A percentile compares a stretch with the other conserved stretches of the same genome.
phyloP scores from a whole-genome alignment of 306 rosid species.

The Fagus sylvatica region DNA sequence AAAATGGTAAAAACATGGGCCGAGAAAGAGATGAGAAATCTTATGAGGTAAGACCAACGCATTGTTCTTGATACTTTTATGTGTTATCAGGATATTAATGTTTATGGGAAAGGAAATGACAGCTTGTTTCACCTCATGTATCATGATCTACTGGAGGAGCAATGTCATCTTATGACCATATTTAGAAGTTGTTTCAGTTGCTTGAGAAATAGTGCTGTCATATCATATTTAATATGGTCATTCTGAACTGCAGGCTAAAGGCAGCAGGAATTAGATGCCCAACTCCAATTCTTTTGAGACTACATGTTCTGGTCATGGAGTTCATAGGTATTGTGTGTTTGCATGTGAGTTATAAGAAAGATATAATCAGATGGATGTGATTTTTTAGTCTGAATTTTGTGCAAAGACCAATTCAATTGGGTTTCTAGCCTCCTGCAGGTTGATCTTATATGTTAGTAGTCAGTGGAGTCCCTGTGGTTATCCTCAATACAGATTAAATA shows the following conservation, averaged over 20 bases:
- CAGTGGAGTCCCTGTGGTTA: constrained; percentile 1
- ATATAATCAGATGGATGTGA: not conserved
- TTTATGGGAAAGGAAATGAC: not conserved
- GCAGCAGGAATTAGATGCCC: constrained; percentile 89
- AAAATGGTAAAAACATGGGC: constrained; percentile 99
- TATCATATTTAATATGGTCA: constrained; percentile 1
- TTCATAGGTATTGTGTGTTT: constrained; percentile 61
- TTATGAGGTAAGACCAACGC: constrained; percentile 55
- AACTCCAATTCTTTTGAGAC: constrained; percentile 52
- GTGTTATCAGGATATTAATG: not conserved
- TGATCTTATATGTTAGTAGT: constrained; percentile 3
- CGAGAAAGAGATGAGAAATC: constrained; percentile 93
- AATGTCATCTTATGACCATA: not conserved
- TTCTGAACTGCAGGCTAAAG: constrained; percentile 62
- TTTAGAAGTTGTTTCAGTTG: not conserved
- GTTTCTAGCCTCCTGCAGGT: not conserved
- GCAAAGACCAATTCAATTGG: not conserved
- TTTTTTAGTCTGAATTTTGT: not conserved
- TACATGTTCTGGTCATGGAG: constrained; percentile 89
- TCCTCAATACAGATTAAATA: not conserved
- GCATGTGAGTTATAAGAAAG: constrained; percentile 3
- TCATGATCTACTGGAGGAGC: not conserved
- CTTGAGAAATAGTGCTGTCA: not conserved
- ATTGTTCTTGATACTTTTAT: constrained; percentile 3
- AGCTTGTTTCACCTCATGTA: not conserved